A percentile compares a stretch with the other conserved stretches of the same genome.
These are phyloP conservation scores for Clathrus columnatus DNA, from an alignment of 768 basidiomycete species.

Conservation along the genomic window DNA sequence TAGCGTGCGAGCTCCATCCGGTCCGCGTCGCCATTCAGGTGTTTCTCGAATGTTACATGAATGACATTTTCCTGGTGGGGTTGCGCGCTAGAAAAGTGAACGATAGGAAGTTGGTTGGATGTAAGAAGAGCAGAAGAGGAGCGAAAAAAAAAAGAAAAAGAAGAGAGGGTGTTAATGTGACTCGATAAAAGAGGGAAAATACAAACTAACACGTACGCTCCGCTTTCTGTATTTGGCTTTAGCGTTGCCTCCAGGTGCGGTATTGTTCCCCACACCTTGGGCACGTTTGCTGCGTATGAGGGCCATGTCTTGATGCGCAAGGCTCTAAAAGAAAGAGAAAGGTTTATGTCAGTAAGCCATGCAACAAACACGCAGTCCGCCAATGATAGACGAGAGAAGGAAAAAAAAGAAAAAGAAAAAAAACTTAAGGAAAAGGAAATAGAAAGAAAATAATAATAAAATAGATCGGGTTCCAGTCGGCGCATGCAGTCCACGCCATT, in stretches of 20 bases:
- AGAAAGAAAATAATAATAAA: not conserved
- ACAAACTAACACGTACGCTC: slow-evolving; percentile 50
- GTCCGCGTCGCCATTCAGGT: slow-evolving; percentile 82
- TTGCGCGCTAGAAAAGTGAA: slow-evolving; percentile 51
- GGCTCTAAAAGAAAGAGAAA: slow-evolving; percentile 28
- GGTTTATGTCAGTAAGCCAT: slow-evolving; percentile 17
- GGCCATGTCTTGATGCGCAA: slow-evolving; percentile 80
- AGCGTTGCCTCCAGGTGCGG: slow-evolving; percentile 14
- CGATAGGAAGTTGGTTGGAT: slow-evolving; percentile 17
- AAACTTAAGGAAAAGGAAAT: not conserved
- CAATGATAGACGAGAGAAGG: slow-evolving; percentile 14
- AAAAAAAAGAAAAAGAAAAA: slow-evolving; percentile 5
- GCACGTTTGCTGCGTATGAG: slow-evolving; percentile 74
- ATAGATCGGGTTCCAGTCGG: not conserved
- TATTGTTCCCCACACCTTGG: slow-evolving; percentile 34
- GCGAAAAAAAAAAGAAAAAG: slow-evolving; percentile 10
- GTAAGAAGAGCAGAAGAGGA: slow-evolving; percentile 13
- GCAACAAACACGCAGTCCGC: slow-evolving; percentile 16
- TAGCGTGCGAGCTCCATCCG: slow-evolving; percentile 74
- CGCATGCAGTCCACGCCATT: too few relatives aligned
- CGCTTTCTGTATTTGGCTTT: slow-evolving; percentile 81
- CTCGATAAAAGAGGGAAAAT: not conserved
- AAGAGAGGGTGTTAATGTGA: slow-evolving; percentile 6
- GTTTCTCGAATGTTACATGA: slow-evolving; percentile 83
- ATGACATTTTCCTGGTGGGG: slow-evolving; percentile 80